Conservation (phyloP, 495 filamentous ascomycete species). For the Penicillium bialowiezense region DNA sequence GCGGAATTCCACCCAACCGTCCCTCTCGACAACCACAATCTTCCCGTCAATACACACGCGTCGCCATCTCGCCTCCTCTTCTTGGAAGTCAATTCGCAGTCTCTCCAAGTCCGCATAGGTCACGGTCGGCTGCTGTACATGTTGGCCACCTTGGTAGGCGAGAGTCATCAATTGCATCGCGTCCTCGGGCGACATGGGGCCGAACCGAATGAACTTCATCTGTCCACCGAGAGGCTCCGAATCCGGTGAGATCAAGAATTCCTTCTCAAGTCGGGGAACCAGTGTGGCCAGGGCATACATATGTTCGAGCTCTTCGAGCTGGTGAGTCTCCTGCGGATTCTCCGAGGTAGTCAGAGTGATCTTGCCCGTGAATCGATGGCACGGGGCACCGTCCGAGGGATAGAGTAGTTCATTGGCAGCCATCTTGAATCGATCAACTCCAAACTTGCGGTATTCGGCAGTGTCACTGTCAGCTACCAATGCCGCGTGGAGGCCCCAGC, state of each 20-base stretch:
- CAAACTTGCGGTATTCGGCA: constrained; percentile 67
- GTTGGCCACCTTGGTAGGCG: constrained; percentile 72
- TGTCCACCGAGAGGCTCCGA: constrained; percentile 63
- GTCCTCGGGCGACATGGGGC: constrained; percentile 54
- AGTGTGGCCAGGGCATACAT: constrained; percentile 74
- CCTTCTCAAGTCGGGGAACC: constrained; percentile 75
- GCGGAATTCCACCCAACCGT: constrained; percentile 68
- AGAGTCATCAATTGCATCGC: constrained; percentile 72
- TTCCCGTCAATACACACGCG: constrained; percentile 87
- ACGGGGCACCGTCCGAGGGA: constrained; percentile 52
- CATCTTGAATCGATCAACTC: constrained; percentile 75
- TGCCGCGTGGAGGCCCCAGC: constrained; percentile 83
- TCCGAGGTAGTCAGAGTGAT: constrained; percentile 42
- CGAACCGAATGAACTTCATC: constrained; percentile 73
- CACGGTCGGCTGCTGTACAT: constrained; percentile 59
- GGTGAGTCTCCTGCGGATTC: constrained; percentile 5
- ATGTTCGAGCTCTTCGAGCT: constrained; percentile 32
- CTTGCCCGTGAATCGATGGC: constrained; percentile 66
- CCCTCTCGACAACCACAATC: constrained; percentile 66
- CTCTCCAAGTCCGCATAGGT: constrained; percentile 64
- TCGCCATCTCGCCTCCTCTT: constrained; percentile 66
- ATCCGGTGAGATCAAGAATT: constrained; percentile 72
- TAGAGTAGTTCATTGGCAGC: constrained; percentile 71
- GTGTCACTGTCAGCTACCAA: constrained; percentile 89
- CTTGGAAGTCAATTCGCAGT: constrained; percentile 62